These are phyloP conservation scores for Hysterium pulicare DNA, from an alignment of 2,329 filamentous ascomycete genomes.

Conservation along the genomic window DNA sequence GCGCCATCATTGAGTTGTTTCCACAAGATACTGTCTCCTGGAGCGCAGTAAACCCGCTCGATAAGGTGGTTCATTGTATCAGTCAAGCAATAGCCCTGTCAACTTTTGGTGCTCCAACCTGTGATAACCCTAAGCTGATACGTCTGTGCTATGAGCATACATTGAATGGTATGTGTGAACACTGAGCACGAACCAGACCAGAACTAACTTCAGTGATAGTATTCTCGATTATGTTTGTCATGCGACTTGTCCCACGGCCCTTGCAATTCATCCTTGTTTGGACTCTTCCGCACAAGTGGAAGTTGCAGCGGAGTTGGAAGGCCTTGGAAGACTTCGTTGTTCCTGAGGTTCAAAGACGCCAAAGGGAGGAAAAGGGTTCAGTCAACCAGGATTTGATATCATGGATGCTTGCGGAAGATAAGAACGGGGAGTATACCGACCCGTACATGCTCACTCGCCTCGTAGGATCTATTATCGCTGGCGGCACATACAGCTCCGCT, in stretches of 20 bases:
- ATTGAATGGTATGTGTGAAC: not conserved
- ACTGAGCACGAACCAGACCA: no score
- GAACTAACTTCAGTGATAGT: slow-evolving; percentile 1
- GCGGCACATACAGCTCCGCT: slow-evolving; percentile 7
- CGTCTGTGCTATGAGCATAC: not conserved
- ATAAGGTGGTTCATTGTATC: slow-evolving; percentile 3
- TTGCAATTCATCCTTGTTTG: slow-evolving; percentile 6
- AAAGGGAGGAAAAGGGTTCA: not conserved
- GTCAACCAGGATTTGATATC: not conserved
- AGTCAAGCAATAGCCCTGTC: slow-evolving; percentile 4
- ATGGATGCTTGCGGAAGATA: slow-evolving; percentile 6
- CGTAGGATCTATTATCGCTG: slow-evolving; percentile 3
- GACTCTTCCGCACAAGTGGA: slow-evolving; percentile 7
- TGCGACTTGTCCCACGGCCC: slow-evolving; percentile 4
- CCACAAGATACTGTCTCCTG: not conserved
- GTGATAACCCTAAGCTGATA: slow-evolving; percentile 2
- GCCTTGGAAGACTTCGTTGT: slow-evolving; percentile 5
- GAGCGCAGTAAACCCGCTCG: slow-evolving; percentile 1
- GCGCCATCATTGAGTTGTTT: not conserved
- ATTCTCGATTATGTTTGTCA: slow-evolving; percentile 4
- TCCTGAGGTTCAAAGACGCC: not conserved
- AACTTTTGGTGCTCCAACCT: slow-evolving; percentile 3
- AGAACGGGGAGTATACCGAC: slow-evolving; percentile 4
- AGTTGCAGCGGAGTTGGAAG: slow-evolving; percentile 3
- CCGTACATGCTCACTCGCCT: slow-evolving; percentile 1